A percentile compares a stretch with the other conserved stretches of the same genome.
phyloP scores from a whole-genome alignment of 352 stramenopile genomes.

The Globisporangium abappressorium region DNA sequence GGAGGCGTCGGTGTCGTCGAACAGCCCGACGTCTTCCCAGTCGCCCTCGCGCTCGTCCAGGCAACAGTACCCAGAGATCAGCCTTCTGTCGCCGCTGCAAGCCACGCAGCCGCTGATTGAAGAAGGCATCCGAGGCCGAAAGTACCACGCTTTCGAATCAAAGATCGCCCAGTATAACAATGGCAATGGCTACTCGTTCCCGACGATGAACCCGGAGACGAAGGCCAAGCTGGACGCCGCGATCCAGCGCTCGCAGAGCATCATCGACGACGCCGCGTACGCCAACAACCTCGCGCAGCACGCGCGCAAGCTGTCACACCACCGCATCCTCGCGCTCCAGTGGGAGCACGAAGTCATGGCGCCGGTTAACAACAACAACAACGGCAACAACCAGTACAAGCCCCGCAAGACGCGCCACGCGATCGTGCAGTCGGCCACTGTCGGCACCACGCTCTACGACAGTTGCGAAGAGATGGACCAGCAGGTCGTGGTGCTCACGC shows the following conservation, averaged over 20 bases:
- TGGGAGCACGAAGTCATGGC: slow-evolving; percentile 52
- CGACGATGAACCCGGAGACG: slow-evolving; percentile 17
- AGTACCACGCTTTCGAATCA: slow-evolving; percentile 19
- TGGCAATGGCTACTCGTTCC: slow-evolving; percentile 6
- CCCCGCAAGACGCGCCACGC: slow-evolving; percentile 1
- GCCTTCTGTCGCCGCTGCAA: slow-evolving; percentile 15
- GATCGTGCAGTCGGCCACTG: background rate
- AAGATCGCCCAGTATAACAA: slow-evolving; percentile 21
- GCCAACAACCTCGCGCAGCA: slow-evolving; percentile 72
- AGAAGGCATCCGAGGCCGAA: slow-evolving; percentile 17
- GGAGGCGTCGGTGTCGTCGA: background rate
- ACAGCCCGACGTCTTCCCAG: slow-evolving; percentile 8
- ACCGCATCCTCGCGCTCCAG: slow-evolving; percentile 61
- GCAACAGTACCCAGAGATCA: slow-evolving; percentile 11
- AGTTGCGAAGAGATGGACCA: background rate
- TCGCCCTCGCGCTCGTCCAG: slow-evolving; percentile 27
- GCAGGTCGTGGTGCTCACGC: slow-evolving; percentile 17
- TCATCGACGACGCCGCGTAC: slow-evolving; percentile 62
- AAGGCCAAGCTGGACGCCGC: slow-evolving; percentile 49
- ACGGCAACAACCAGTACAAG: slow-evolving; percentile 23
- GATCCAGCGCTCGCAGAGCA: slow-evolving; percentile 42
- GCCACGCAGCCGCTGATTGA: slow-evolving; percentile 21
- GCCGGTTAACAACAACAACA: slow-evolving; percentile 20
- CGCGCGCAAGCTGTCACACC: slow-evolving; percentile 62
- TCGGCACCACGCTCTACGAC: slow-evolving; percentile 10